phyloP scores from a whole-genome alignment of 2,329 filamentous ascomycete species.

The Xylariomycetidae sp. region DNA sequence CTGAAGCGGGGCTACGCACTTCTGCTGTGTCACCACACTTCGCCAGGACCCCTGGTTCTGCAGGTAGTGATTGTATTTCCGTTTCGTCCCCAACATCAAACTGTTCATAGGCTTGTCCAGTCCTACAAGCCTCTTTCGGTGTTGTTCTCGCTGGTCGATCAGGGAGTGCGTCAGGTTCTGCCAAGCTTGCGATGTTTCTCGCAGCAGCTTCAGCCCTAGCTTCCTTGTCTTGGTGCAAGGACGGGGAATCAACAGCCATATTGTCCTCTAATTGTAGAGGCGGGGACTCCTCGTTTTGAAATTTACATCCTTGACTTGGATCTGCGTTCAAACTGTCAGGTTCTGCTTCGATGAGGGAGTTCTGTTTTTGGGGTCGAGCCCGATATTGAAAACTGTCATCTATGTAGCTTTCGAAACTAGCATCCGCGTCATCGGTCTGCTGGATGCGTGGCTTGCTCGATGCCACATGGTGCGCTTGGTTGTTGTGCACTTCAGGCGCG shows the following conservation, averaged over 20 bases:
- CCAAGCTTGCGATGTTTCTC: neutral
- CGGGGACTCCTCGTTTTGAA: no score
- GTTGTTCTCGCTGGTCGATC: no score
- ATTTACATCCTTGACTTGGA: neutral
- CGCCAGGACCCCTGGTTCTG: neutral
- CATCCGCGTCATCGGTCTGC: constrained; percentile 11
- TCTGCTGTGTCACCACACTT: no score
- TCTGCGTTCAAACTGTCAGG: neutral
- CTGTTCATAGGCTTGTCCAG: neutral
- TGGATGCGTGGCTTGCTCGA: no score
- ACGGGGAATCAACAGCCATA: neutral
- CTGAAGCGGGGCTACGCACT: constrained; percentile 1
- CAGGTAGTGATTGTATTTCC: neutral
- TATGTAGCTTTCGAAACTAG: constrained; percentile 16
- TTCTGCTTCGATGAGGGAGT: neutral
- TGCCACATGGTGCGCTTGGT: no score
- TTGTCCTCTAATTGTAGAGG: no score
- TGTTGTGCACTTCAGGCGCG: no score
- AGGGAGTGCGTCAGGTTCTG: neutral
- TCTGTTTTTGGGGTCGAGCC: constrained; percentile 16
- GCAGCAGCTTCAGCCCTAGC: neutral
- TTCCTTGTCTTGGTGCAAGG: neutral
- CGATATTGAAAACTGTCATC: constrained; percentile 26
- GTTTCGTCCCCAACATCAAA: neutral
- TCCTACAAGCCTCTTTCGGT: no score